A percentile compares a stretch with the other conserved stretches of the same genome.
Conservation (phyloP, 2,329 filamentous ascomycete species). For the Tolypocladium pustulatum region DNA sequence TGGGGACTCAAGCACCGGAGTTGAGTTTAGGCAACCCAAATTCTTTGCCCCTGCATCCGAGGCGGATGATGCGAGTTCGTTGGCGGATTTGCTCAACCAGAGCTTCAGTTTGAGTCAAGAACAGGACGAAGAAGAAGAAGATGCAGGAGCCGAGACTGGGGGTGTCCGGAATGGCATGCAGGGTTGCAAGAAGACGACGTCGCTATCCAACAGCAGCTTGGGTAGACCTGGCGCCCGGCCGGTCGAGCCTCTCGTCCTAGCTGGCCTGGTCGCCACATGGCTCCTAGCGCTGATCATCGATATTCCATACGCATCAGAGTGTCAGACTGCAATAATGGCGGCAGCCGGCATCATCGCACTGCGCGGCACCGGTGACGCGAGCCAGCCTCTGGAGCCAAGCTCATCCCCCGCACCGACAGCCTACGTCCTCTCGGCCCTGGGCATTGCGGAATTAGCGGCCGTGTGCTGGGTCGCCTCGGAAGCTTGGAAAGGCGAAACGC, state of each 20-base stretch:
- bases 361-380: conserved; percentile 16
- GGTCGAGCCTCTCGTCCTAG: conserved; percentile 11
- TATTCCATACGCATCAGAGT: conserved; percentile 15
- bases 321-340: conserved; percentile 15
- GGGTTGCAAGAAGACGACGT: neutral
- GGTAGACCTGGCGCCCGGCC: neutral
- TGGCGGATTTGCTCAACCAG: conserved; percentile 33
- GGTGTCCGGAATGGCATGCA: too few species aligned
- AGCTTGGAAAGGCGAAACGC: conserved; percentile 14
- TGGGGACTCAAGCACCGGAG: conserved; percentile 10
- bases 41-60: conserved; percentile 47
- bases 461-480: conserved; percentile 23
- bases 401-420: conserved; percentile 9
- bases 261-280: conserved; percentile 15
- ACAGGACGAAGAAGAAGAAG: conserved; percentile 9
- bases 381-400: conserved; percentile 5
- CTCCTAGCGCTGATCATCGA: conserved; percentile 8
- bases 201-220: neutral
- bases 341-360: conserved; percentile 19
- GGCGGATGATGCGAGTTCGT: conserved; percentile 25
- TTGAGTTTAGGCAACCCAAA: conserved; percentile 47
- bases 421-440: conserved; percentile 15
- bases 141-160: neutral
- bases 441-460: conserved; percentile 19
- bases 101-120: conserved; percentile 30